phyloP scores from a whole-genome alignment of 495 filamentous ascomycete species.

The Penicillium lividum region DNA sequence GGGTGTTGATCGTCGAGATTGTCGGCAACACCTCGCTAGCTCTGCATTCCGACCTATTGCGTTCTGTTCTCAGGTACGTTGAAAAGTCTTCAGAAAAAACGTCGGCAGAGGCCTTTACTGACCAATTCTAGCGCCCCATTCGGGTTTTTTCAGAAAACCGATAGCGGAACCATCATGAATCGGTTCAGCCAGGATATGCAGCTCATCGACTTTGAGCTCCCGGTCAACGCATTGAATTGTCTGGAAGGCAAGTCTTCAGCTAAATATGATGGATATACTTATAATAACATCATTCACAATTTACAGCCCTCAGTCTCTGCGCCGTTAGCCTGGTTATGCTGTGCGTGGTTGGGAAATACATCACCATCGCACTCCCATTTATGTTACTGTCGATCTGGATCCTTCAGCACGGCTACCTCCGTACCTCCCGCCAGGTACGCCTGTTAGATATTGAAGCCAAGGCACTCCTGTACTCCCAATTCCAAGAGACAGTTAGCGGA shows the following conservation, averaged over 20 bases:
- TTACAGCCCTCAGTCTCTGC: not conserved
- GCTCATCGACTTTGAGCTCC: not conserved
- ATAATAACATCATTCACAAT: too few relatives aligned
- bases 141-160: not conserved
- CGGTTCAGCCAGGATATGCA: constrained; percentile 6
- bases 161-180: not conserved
- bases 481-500: constrained; percentile 50
- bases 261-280: too few relatives aligned
- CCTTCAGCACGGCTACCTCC: not conserved
- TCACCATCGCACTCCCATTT: not conserved
- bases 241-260: not conserved
- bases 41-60: too few relatives aligned
- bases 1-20: too few relatives aligned
- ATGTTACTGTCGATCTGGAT: not conserved
- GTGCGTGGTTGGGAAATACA: not conserved
- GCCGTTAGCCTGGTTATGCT: not conserved
- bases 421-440: not conserved
- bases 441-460: constrained; percentile 1
- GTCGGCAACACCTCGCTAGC: too few relatives aligned
- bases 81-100: too few relatives aligned
- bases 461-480: not conserved
- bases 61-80: too few relatives aligned
- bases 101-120: too few relatives aligned
- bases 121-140: not conserved
- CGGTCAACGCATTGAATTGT: not conserved